phyloP scores from a whole-genome alignment of 176 grass and related monocot genomes.

The Triticum timopheevii region DNA sequence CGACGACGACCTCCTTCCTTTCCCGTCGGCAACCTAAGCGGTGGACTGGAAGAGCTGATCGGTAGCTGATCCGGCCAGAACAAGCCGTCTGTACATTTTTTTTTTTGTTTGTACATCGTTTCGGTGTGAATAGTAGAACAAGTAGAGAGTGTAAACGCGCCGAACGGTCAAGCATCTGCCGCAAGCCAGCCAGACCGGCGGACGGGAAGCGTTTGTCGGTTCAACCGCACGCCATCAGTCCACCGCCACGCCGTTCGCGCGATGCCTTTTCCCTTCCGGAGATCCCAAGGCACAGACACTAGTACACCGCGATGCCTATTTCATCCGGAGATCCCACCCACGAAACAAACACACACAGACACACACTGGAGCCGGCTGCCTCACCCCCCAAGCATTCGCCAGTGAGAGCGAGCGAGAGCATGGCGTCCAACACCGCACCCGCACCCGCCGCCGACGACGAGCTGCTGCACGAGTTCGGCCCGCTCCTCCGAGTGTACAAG shows the following conservation, averaged over 20 bases:
- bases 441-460: slow-evolving; percentile 15
- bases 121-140: too few species aligned
- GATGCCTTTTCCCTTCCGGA: neutral
- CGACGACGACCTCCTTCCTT: too few species aligned
- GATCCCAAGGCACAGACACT: neutral
- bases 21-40: too few species aligned
- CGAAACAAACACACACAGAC: neutral
- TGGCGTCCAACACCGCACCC: neutral
- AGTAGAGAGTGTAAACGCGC: too few species aligned
- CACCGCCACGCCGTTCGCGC: neutral
- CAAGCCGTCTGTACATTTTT: too few species aligned
- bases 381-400: neutral
- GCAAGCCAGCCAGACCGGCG: too few species aligned
- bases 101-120: too few species aligned
- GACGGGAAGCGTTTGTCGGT: too few species aligned
- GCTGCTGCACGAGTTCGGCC: slow-evolving; percentile 33
- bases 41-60: too few species aligned
- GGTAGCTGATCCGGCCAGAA: too few species aligned
- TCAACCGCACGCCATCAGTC: neutral
- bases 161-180: too few species aligned
- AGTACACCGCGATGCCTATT: neutral
- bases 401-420: neutral
- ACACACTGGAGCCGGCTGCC: neutral
- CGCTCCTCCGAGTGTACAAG: slow-evolving; percentile 42
- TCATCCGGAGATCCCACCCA: neutral